A percentile compares a stretch with the other conserved stretches of the same genome.
Conservation (phyloP, 257 asterid genomes). For the Verbascum thapsus region DNA sequence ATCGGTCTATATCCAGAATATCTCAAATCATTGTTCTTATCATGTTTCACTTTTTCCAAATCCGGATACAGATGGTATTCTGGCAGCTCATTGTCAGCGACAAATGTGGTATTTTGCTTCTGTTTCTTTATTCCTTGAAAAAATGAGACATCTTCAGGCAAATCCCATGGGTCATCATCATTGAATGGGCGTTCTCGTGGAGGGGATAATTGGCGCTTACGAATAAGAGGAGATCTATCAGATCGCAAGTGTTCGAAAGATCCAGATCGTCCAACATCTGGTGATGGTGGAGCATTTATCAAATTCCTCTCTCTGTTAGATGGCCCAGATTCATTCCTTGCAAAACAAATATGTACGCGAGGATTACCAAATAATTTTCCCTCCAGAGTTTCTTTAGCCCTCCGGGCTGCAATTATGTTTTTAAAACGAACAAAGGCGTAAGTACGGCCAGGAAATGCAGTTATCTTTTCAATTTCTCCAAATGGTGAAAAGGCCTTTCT, state of each 20-base stretch:
- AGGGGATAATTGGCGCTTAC: conserved; percentile 60
- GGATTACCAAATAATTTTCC: conserved; percentile 91
- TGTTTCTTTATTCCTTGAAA: conserved; percentile 69
- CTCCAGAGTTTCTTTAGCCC: conserved; percentile 85
- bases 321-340: conserved; percentile 66
- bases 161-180: conserved; percentile 88
- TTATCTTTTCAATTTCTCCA: conserved; percentile 88
- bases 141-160: conserved; percentile 78
- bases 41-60: conserved; percentile 58
- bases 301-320: conserved; percentile 64
- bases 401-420: conserved; percentile 62
- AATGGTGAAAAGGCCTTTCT: conserved; percentile 86
- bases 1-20: conserved; percentile 50
- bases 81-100: conserved; percentile 67
- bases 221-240: conserved; percentile 66
- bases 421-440: conserved; percentile 88
- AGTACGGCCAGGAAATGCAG: conserved; percentile 93
- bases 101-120: conserved; percentile 40
- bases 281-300: conserved; percentile 54
- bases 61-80: conserved; percentile 83
- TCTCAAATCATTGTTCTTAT: conserved; percentile 54
- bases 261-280: conserved; percentile 46
- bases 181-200: conserved; percentile 48
- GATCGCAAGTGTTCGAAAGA: conserved; percentile 50
- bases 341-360: conserved; percentile 85